These are phyloP conservation scores for Jacaranda copaia DNA, from an alignment of 257 asterid genomes.

Conservation along the genomic window DNA sequence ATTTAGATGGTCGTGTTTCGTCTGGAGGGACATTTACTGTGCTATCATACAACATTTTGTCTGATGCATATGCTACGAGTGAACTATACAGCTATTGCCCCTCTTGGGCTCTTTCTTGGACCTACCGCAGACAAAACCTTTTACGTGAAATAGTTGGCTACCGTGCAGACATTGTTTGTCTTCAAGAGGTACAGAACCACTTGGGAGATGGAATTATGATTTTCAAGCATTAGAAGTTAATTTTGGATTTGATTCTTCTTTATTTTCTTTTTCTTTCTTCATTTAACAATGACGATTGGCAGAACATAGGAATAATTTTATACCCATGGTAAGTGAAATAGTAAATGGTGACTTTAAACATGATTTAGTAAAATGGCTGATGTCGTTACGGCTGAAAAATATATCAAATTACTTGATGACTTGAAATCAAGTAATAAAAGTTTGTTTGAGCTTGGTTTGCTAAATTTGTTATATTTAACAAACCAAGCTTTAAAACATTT, in stretches of 20 bases:
- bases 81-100: constrained; percentile 92
- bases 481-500: no score
- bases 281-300: not conserved
- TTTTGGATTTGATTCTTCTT: not conserved
- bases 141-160: constrained; percentile 94
- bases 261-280: not conserved
- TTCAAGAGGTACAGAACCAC: constrained; percentile 81
- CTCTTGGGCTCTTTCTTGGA: constrained; percentile 98
- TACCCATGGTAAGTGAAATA: not conserved
- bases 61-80: constrained; percentile 74
- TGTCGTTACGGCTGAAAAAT: not conserved
- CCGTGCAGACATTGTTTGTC: constrained; percentile 92
- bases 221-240: constrained; percentile 11
- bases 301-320: constrained; percentile 11
- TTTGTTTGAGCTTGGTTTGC: no score
- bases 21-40: constrained; percentile 87
- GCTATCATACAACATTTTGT: constrained; percentile 90
- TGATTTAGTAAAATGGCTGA: not conserved
- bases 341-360: not conserved
- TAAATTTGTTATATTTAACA: no score
- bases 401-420: no score
- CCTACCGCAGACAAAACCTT: constrained; percentile 93
- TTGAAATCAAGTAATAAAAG: no score
- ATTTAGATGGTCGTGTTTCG: constrained; percentile 60
- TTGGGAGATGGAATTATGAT: constrained; percentile 20